Evolutionary conservation across 2,329 filamentous ascomycete genomes (phyloP).

Genomic region (Xylariomycetidae sp.): DNA sequence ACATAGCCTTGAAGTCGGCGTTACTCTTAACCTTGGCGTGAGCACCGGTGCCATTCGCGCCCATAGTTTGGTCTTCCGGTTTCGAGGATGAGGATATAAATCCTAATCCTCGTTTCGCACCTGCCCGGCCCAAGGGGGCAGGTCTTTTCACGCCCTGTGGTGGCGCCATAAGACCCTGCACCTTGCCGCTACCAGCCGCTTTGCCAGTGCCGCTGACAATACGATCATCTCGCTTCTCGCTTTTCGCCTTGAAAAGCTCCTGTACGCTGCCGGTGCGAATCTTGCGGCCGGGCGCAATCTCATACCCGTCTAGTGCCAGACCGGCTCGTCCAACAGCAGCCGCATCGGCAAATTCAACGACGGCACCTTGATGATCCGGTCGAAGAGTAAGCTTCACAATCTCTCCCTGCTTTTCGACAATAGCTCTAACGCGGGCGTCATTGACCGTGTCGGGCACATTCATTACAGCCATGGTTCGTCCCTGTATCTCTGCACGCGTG

Average conservation of each 20-base stretch:
- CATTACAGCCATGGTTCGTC: conserved; percentile 75
- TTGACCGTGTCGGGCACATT: conserved; percentile 91
- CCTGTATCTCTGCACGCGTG: conserved; percentile 46
- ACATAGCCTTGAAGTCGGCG: conserved; percentile 54
- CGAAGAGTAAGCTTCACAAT: conserved; percentile 75
- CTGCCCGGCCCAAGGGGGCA: conserved; percentile 32
- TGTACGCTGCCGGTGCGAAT: conserved; percentile 51
- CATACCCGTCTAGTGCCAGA: conserved; percentile 51
- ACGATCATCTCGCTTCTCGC: conserved; percentile 37
- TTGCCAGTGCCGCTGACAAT: conserved; percentile 23
- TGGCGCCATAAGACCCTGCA: conserved; percentile 38
- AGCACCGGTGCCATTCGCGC: conserved; percentile 14
- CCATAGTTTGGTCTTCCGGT: conserved; percentile 16
- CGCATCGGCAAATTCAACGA: conserved; percentile 73
- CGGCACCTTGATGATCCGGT: conserved; percentile 77
- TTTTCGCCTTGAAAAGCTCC: conserved; percentile 49
- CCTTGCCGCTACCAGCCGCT: conserved; percentile 19
- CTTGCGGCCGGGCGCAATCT: conserved; percentile 46
- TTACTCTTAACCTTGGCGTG: conserved; percentile 43
- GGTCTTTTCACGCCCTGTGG: conserved; percentile 39
- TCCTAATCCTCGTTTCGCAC: conserved; percentile 39
- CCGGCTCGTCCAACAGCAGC: conserved; percentile 68
- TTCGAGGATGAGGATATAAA: conserved; percentile 29
- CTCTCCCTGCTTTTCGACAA: conserved; percentile 66
- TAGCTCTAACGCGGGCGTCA: conserved; percentile 70